Base-by-base conservation (phyloP, 2,329 filamentous ascomycete species). In the Sporothrix mexicana region DNA sequence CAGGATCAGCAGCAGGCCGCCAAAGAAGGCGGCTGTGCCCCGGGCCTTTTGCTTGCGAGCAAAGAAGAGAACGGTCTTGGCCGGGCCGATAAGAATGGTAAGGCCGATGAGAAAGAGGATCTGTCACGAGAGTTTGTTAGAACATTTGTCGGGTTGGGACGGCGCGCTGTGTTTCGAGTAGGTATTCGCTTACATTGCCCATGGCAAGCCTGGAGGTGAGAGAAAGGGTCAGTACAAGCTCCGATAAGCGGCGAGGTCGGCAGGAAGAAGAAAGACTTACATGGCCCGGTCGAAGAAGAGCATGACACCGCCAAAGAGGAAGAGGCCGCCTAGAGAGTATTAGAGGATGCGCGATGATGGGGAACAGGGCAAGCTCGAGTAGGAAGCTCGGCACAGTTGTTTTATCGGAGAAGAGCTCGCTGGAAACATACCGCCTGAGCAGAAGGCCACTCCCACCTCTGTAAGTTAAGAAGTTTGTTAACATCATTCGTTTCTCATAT, bases 361-460 rank as follows among this genome's bases (percentile, higher is more conserved):
- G 15, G n/a, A 17, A 13, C 6, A 15, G 36, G 8, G 7, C 8
- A 6, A 66, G 25, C 61, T 47, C 13, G 61, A 36, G 30, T 5
- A 36, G 7, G n/a, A 20, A 20, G 30, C 15, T 47, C 12, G 41
- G 20, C n/a, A 45, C 3, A 13, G 36, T 20, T 20, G 17, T 17
- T n/a, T 20, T 47, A 47, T 25, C 41, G 61, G 3, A 13, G 12
- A n/a, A n/a, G 41, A 2, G 30, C 12, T 23, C 36, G 7, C 10
- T 10, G 41, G 45, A 7, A 36, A 92, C 93, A 78, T 91, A 97
- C 95, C 95, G 80, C 94, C 95, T 80, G 94, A 96, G 88, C 96
- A 98, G 86, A 99, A 99, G 81, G 95, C 93, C 75, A 98, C 95
- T 78, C 96, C 96, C 79, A 98, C 92, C 84, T 99, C 96, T 98